Conservation (phyloP, 1,139 yeast species). For the Diutina mesorugosa region DNA sequence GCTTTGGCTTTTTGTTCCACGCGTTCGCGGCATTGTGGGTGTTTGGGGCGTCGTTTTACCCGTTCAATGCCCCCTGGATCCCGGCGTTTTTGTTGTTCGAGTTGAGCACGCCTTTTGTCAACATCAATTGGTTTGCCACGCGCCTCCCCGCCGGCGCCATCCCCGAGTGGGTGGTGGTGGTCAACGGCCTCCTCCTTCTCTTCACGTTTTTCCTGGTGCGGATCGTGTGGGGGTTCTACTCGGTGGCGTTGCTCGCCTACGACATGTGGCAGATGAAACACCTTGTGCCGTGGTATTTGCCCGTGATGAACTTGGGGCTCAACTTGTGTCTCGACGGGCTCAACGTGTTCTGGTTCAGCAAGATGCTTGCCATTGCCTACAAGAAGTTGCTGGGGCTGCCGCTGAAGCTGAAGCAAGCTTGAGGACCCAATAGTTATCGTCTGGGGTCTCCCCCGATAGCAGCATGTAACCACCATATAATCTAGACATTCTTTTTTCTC, state of each 20-base stretch:
- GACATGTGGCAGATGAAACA: slow-evolving; percentile 33
- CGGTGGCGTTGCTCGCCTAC: slow-evolving; percentile 37
- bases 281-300: slow-evolving; percentile 11
- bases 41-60: slow-evolving; percentile 39
- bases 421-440: too few species aligned
- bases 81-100: slow-evolving; percentile 82
- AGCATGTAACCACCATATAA: not conserved
- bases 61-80: slow-evolving; percentile 58
- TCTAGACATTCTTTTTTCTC: not conserved
- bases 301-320: slow-evolving; percentile 38
- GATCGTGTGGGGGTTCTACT: slow-evolving; percentile 82
- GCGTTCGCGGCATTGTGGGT: slow-evolving; percentile 76
- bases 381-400: slow-evolving; percentile 20
- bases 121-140: slow-evolving; percentile 81
- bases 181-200: slow-evolving; percentile 64
- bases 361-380: slow-evolving; percentile 67
- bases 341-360: slow-evolving; percentile 69
- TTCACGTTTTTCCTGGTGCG: slow-evolving; percentile 64
- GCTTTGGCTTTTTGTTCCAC: slow-evolving; percentile 73
- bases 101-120: slow-evolving; percentile 84
- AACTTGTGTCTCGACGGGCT: slow-evolving; percentile 55
- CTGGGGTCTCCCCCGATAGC: not conserved
- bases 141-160: slow-evolving; percentile 52
- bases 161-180: slow-evolving; percentile 35
- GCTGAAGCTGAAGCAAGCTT: not conserved